Evolutionary conservation across 2,329 filamentous ascomycete genomes (phyloP).

Genomic region (Penicillium sp.): DNA sequence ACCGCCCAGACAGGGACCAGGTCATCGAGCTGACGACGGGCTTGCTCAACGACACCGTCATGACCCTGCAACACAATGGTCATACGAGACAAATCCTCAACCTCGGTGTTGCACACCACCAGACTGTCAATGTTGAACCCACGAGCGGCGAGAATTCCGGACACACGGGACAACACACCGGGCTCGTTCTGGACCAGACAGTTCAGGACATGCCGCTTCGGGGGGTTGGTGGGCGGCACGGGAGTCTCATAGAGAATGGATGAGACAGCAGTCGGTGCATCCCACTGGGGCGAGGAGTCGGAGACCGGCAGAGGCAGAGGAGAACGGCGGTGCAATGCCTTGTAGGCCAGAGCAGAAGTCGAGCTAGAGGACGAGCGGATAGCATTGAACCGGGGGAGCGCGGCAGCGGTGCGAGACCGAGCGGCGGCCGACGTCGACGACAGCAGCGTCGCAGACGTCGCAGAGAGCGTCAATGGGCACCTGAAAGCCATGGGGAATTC

Average conservation of each 20-base stretch:
- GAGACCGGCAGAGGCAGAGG: constrained; percentile 78
- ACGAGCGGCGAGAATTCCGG: constrained; percentile 88
- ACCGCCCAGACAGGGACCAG: constrained; percentile 98
- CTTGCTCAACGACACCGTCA: constrained; percentile 96
- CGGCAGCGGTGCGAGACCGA: constrained; percentile 28
- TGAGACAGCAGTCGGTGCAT: constrained; percentile 87
- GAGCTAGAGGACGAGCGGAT: constrained; percentile 54
- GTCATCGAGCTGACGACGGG: constrained; percentile 90
- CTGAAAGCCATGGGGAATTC: constrained; percentile 39
- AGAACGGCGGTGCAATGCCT: constrained; percentile 87
- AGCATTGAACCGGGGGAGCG: constrained; percentile 32
- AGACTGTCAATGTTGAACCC: constrained; percentile 99
- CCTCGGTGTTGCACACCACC: constrained; percentile 96
- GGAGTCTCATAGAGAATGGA: constrained; percentile 99
- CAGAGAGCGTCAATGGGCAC: constrained; percentile 36
- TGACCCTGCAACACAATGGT: constrained; percentile 96
- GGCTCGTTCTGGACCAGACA: constrained; percentile 99
- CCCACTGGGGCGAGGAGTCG: constrained; percentile 74
- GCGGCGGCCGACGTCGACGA: constrained; percentile 25
- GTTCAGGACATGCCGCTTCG: constrained; percentile 94
- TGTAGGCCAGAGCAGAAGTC: constrained; percentile 94
- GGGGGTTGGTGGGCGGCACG: constrained; percentile 73
- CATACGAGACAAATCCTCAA: constrained; percentile 95
- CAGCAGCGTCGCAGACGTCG: constrained; percentile 33
- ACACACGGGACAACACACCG: constrained; percentile 92